phyloP scores from a whole-genome alignment of 495 filamentous ascomycete genomes.

The Aspergillus leporis region DNA sequence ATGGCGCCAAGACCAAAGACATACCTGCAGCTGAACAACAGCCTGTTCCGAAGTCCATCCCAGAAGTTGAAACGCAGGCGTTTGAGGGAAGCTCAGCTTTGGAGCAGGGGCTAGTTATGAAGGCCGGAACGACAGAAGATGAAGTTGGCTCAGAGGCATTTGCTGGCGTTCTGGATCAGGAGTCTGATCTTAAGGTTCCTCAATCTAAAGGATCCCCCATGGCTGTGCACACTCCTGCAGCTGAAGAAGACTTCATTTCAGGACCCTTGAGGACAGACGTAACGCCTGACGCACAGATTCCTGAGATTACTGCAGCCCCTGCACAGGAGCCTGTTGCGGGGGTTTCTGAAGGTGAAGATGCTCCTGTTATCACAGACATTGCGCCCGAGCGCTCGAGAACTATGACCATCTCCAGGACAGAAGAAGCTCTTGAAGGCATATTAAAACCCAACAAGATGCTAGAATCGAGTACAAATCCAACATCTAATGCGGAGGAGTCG shows the following conservation, averaged over 20 bases:
- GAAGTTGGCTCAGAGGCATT: background rate
- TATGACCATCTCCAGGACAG: background rate
- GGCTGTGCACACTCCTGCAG: background rate
- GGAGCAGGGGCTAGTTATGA: background rate
- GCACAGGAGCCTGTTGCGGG: background rate
- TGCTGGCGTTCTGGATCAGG: background rate
- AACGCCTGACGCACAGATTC: background rate
- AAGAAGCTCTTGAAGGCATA: constrained; percentile 1
- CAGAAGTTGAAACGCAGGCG: background rate
- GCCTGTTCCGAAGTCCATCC: background rate
- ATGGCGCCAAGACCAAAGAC: background rate
- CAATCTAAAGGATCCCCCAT: background rate
- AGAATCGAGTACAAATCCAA: constrained; percentile 1
- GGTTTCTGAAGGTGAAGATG: background rate
- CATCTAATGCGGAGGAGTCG: constrained; percentile 13
- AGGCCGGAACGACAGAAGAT: background rate
- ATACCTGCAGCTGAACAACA: background rate
- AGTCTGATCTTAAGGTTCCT: background rate
- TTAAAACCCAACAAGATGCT: background rate
- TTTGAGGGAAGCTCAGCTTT: background rate
- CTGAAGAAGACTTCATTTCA: background rate
- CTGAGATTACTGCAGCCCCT: background rate
- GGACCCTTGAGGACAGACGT: background rate
- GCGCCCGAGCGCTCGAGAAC: background rate
- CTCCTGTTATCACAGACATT: background rate